Evolutionary conservation across 768 basidiomycete genomes (phyloP).

Genomic region (Boletus coccyginus): DNA sequence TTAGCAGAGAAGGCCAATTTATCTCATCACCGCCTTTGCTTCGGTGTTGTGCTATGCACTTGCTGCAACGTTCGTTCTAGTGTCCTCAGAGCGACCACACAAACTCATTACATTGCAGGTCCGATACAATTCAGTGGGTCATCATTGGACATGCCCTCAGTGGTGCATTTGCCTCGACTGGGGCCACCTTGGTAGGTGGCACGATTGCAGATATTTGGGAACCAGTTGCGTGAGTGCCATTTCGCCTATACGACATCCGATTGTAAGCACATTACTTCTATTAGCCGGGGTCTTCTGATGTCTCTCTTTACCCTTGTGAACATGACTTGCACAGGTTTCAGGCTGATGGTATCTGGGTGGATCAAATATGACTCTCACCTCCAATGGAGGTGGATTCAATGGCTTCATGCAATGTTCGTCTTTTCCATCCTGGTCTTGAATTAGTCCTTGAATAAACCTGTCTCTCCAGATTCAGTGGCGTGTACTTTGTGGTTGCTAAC

Average conservation of each 20-base stretch:
- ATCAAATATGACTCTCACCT: conserved; percentile 56
- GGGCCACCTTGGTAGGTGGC: conserved; percentile 68
- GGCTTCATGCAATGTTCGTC: conserved; percentile 65
- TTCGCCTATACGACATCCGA: neutral
- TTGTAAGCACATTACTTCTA: neutral
- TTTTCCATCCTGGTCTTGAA: neutral
- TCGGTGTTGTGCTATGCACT: conserved; percentile 42
- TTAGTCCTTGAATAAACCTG: neutral
- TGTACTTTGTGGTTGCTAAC: conserved; percentile 50
- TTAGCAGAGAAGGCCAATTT: conserved; percentile 65
- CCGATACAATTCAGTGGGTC: conserved; percentile 51
- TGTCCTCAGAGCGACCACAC: neutral
- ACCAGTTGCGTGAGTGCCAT: conserved; percentile 47
- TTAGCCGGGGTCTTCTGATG: conserved; percentile 74
- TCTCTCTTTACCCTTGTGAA: conserved; percentile 62
- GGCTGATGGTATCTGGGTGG: conserved; percentile 63
- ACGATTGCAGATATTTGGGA: conserved; percentile 68
- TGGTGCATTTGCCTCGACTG: conserved; percentile 64
- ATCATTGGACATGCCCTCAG: conserved; percentile 59
- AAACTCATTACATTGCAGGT: conserved; percentile 17
- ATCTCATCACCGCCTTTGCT: conserved; percentile 46
- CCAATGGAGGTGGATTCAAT: conserved; percentile 81
- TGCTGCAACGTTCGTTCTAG: conserved; percentile 22
- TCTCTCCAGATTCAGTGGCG: conserved; percentile 45
- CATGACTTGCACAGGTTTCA: conserved; percentile 60